These are phyloP conservation scores for Colletotrichum lentis DNA, from an alignment of 2,329 filamentous ascomycete genomes.

Conservation along the genomic window DNA sequence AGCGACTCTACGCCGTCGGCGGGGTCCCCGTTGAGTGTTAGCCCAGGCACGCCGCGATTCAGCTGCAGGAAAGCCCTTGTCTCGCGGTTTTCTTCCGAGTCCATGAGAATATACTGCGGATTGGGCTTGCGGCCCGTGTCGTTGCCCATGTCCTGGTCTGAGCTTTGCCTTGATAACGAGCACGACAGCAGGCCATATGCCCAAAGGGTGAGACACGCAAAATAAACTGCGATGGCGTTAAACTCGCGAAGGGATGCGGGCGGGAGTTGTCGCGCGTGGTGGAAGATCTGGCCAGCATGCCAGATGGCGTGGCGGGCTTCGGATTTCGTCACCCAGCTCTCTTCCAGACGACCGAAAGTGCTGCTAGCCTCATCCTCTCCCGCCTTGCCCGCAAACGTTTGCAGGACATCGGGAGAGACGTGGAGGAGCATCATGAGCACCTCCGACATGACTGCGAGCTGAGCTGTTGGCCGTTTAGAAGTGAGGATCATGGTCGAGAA, in stretches of 20 bases:
- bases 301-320: conserved; percentile 46
- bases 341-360: conserved; percentile 46
- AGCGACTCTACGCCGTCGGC: conserved; percentile 26
- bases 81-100: conserved; percentile 34
- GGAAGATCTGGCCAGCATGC: conserved; percentile 44
- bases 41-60: conserved; percentile 30
- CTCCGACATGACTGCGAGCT: conserved; percentile 35
- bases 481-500: conserved; percentile 40
- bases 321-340: conserved; percentile 48
- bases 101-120: conserved; percentile 24
- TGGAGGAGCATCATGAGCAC: conserved; percentile 45
- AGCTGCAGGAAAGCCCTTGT: conserved; percentile 34
- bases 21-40: conserved; percentile 33
- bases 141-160: conserved; percentile 13
- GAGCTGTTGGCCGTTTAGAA: conserved; percentile 31
- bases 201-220: conserved; percentile 44
- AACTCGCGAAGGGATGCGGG: conserved; percentile 40
- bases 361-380: conserved; percentile 50
- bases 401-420: conserved; percentile 53
- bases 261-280: conserved; percentile 37
- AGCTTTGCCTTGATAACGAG: conserved; percentile 17
- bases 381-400: conserved; percentile 54
- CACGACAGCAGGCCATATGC: conserved; percentile 38
- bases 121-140: not conserved
- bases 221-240: conserved; percentile 43